Percentiles rank a stretch among this genome's conserved stretches.
phyloP scores from a whole-genome alignment of 2,329 filamentous ascomycete genomes.

The Diaporthe batatas region DNA sequence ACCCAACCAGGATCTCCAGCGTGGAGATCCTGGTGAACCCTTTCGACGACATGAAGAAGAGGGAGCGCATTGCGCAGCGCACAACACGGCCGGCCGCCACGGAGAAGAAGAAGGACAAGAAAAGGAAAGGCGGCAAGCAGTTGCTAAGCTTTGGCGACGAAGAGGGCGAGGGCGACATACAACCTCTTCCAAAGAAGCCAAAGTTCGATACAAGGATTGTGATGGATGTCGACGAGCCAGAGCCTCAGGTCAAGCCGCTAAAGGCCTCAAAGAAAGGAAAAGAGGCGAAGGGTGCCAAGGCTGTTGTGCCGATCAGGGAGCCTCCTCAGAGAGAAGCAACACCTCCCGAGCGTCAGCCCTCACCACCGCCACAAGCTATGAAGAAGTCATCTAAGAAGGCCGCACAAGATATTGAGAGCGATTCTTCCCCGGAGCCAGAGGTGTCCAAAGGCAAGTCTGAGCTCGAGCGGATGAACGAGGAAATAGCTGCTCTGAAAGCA shows the following conservation, averaged over 20 bases:
- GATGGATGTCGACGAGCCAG: constrained; percentile 61
- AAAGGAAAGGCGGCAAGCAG: constrained; percentile 81
- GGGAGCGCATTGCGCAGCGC: constrained; percentile 68
- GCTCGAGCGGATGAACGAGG: constrained; percentile 80
- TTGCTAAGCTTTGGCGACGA: constrained; percentile 83
- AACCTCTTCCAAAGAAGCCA: constrained; percentile 77
- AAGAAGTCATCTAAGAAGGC: constrained; percentile 35
- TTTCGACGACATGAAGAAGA: constrained; percentile 84
- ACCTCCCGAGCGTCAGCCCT: constrained; percentile 25
- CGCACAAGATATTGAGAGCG: constrained; percentile 43
- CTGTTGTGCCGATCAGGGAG: constrained; percentile 45
- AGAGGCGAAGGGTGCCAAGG: constrained; percentile 42
- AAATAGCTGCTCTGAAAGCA: constrained; percentile 84
- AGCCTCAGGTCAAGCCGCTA: constrained; percentile 45
- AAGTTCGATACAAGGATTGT: constrained; percentile 85
- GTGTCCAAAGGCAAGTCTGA: constrained; percentile 59
- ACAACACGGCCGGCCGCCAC: constrained; percentile 59
- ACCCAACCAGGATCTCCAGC: constrained; percentile 82
- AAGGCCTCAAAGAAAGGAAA: constrained; percentile 49
- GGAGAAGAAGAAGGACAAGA: constrained; percentile 71
- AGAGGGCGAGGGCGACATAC: constrained; percentile 69
- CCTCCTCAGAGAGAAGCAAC: constrained; percentile 48
- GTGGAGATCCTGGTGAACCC: constrained; percentile 85
- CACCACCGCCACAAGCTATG: constrained; percentile 8
- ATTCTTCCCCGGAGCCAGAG: constrained; percentile 55